Evolutionary conservation across 2,329 filamentous ascomycete species (phyloP).

Genomic region (Sporothrix curviconia): DNA sequence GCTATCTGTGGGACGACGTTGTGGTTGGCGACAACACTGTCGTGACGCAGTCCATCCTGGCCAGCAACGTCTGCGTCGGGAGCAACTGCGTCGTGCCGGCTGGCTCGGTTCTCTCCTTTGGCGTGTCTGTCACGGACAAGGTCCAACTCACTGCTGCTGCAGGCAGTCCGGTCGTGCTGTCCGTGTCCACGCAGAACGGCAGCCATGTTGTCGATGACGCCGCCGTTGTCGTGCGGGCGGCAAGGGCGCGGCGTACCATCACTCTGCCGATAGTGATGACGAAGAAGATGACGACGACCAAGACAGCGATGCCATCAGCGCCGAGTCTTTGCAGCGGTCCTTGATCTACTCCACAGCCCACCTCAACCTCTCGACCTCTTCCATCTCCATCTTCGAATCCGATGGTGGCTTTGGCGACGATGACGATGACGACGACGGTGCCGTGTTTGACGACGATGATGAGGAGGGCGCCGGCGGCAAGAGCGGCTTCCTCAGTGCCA

Average conservation of each 20-base stretch:
- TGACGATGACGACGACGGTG: slow-evolving; percentile 61
- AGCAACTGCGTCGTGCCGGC: slow-evolving; percentile 60
- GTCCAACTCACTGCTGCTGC: slow-evolving; percentile 23
- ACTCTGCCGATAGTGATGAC: slow-evolving; percentile 30
- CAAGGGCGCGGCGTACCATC: slow-evolving; percentile 42
- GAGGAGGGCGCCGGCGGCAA: slow-evolving; percentile 25
- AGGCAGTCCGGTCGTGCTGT: slow-evolving; percentile 32
- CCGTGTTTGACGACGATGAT: slow-evolving; percentile 29
- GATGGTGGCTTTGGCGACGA: slow-evolving; percentile 44
- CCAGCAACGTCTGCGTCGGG: slow-evolving; percentile 64
- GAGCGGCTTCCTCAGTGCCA: slow-evolving; percentile 20
- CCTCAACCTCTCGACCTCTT: slow-evolving; percentile 48
- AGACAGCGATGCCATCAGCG: slow-evolving; percentile 30
- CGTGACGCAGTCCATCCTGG: slow-evolving; percentile 69
- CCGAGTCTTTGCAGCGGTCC: slow-evolving; percentile 46
- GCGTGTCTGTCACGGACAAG: slow-evolving; percentile 63
- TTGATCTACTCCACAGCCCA: slow-evolving; percentile 49
- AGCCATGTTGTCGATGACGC: slow-evolving; percentile 35
- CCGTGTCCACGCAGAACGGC: slow-evolving; percentile 33
- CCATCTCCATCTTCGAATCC: slow-evolving; percentile 56
- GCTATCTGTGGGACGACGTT: slow-evolving; percentile 83
- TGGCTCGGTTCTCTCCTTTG: slow-evolving; percentile 74
- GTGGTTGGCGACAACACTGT: slow-evolving; percentile 67
- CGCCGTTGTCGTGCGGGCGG: slow-evolving; percentile 40
- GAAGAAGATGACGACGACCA: slow-evolving; percentile 38